Evolutionary conservation across 352 stramenopile genomes (phyloP).

Genomic region (Globisporangium acanthophoron): DNA sequence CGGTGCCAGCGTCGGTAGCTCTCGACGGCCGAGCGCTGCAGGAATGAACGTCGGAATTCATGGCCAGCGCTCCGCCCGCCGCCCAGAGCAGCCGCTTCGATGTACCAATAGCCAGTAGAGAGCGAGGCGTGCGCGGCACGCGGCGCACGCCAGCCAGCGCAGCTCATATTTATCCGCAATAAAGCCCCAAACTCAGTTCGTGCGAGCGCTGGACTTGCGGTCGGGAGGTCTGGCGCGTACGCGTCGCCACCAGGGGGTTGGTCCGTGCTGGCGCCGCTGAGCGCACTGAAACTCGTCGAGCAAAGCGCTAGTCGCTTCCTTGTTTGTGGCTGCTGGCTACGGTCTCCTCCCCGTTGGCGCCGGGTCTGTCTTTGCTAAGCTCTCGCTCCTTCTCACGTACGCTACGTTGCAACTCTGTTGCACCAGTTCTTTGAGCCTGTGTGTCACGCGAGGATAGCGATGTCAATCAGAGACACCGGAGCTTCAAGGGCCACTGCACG

Average conservation of each 20-base stretch:
- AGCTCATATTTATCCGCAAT: conserved; percentile 11
- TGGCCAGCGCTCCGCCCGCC: not conserved
- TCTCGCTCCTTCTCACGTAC: not conserved
- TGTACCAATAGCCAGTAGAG: conserved; percentile 16
- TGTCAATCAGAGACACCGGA: not conserved
- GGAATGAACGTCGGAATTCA: conserved; percentile 18
- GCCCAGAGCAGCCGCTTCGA: conserved; percentile 1
- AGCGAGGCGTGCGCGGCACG: not conserved
- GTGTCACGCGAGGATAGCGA: not conserved
- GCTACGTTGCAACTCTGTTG: not conserved
- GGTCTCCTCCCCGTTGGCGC: too few relatives aligned
- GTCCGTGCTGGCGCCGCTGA: too few relatives aligned
- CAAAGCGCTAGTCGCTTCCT: not conserved
- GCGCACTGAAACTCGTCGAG: not conserved
- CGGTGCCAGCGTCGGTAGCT: not conserved
- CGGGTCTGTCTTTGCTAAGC: not conserved
- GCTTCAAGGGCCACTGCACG: not conserved
- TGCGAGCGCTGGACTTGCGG: too few relatives aligned
- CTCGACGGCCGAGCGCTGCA: not conserved
- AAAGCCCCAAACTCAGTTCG: not conserved
- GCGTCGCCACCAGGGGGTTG: too few relatives aligned
- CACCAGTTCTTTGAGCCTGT: not conserved
- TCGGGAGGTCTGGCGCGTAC: too few relatives aligned
- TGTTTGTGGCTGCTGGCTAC: not conserved
- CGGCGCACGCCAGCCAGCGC: not conserved